Evolutionary conservation across 2,329 filamentous ascomycete genomes (phyloP).

Genomic region (Beauveria brongniartii): DNA sequence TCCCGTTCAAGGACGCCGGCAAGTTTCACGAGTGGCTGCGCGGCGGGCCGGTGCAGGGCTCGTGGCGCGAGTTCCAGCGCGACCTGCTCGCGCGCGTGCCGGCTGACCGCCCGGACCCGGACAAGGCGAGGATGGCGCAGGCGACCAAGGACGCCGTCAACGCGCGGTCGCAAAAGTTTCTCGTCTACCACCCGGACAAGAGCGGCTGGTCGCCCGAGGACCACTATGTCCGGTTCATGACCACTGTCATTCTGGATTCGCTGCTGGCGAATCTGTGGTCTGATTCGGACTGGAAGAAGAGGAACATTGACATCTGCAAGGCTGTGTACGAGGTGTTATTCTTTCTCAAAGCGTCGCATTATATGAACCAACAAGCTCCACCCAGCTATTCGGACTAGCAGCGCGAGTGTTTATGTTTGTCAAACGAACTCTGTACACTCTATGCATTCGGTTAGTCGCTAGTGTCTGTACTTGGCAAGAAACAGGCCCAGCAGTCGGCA

Average conservation of each 20-base stretch:
- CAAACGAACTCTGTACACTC: background rate
- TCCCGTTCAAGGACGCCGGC: constrained; percentile 26
- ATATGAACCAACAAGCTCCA: constrained; percentile 18
- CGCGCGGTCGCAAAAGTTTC: constrained; percentile 20
- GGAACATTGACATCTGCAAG: constrained; percentile 23
- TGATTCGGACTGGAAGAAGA: constrained; percentile 24
- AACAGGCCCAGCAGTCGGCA: background rate
- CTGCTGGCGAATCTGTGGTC: constrained; percentile 26
- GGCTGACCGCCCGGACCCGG: constrained; percentile 19
- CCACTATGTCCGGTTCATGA: constrained; percentile 32
- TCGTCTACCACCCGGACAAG: constrained; percentile 30
- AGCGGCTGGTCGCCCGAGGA: constrained; percentile 27
- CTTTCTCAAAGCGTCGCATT: constrained; percentile 22
- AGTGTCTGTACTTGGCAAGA: background rate
- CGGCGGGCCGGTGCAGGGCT: constrained; percentile 23
- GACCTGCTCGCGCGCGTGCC: constrained; percentile 22
- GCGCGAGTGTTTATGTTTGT: background rate
- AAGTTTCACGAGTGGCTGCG: constrained; percentile 30
- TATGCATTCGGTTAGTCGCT: background rate
- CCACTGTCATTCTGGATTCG: constrained; percentile 27
- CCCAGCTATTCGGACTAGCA: constrained; percentile 18
- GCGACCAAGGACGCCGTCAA: constrained; percentile 25
- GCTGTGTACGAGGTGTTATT: constrained; percentile 30
- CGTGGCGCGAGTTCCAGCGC: constrained; percentile 29
- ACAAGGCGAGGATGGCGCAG: constrained; percentile 25